A percentile compares a stretch with the other conserved stretches of the same genome.
Conservation (phyloP, 2,329 filamentous ascomycete genomes). For the Coniochaeta sp. region DNA sequence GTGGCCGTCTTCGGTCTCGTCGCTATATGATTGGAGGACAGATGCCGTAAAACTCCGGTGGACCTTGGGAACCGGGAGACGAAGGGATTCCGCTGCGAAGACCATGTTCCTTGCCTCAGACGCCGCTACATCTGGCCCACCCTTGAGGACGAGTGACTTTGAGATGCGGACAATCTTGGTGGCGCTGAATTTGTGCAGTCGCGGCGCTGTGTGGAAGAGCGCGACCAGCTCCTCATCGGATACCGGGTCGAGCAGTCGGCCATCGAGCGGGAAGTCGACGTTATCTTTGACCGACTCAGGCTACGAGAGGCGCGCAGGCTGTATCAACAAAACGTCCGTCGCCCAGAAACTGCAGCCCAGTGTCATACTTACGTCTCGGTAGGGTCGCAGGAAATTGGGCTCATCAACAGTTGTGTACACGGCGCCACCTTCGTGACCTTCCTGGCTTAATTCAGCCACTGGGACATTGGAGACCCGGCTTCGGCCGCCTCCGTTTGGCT, state of each 20-base stretch:
- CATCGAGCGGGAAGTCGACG: not conserved
- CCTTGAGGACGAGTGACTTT: slow-evolving; percentile 1
- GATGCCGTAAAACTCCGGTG: not conserved
- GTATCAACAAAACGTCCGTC: not conserved
- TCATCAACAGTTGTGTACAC: too few species aligned
- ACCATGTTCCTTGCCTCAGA: not conserved
- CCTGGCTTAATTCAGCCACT: too few species aligned
- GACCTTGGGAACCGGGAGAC: not conserved
- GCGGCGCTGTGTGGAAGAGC: not conserved
- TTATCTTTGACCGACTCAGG: not conserved
- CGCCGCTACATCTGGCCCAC: not conserved
- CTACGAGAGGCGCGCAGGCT: too few species aligned
- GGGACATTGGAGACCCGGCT: too few species aligned
- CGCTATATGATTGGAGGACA: not conserved
- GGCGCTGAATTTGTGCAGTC: not conserved
- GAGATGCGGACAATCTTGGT: not conserved
- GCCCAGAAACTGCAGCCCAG: not conserved
- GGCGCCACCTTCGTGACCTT: too few species aligned
- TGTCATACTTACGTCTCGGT: not conserved
- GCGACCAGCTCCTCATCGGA: not conserved
- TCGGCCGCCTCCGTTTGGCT: too few species aligned
- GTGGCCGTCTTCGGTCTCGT: not conserved
- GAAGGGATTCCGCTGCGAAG: not conserved
- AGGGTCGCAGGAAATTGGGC: too few species aligned
- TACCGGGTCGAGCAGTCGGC: not conserved